Percentiles rank a stretch among this genome's conserved stretches.
Evolutionary conservation across 2,329 filamentous ascomycete genomes (phyloP).

Genomic region (Triangularia setosa): DNA sequence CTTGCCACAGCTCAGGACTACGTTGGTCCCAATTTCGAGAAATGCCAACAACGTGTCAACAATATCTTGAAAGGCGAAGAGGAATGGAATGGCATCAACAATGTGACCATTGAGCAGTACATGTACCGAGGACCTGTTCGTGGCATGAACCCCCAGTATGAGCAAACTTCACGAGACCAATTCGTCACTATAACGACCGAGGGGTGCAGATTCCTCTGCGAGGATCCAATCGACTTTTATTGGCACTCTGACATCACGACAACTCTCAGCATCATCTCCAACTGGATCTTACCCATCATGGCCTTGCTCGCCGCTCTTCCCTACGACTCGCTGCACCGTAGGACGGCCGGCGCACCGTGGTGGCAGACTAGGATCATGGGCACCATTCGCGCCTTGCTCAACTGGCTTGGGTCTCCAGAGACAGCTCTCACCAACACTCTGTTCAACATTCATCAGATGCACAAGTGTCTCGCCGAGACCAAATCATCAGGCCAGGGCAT

Average conservation of each 20-base stretch:
- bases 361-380: not conserved
- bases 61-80: not conserved
- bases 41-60: not conserved
- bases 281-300: conserved; percentile 14
- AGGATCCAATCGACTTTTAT: conserved; percentile 6
- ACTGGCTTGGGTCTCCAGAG: conserved; percentile 13
- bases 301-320: conserved; percentile 9
- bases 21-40: not conserved
- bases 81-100: not conserved
- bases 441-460: conserved; percentile 14
- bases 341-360: not conserved
- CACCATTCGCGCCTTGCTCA: conserved; percentile 5
- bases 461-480: conserved; percentile 1
- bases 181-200: not conserved
- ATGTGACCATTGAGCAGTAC: not conserved
- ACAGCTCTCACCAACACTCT: conserved; percentile 11
- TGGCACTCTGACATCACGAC: not conserved
- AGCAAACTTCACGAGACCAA: not conserved
- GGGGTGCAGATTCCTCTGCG: conserved; percentile 5
- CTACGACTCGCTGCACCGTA: conserved; percentile 10
- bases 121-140: not conserved
- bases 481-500: not conserved
- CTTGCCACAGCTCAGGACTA: not conserved
- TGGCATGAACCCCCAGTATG: not conserved
- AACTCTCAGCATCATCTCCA: conserved; percentile 9